Base-by-base conservation (phyloP, 2,329 filamentous ascomycete genomes). In the Stagonosporopsis rhizophila region DNA sequence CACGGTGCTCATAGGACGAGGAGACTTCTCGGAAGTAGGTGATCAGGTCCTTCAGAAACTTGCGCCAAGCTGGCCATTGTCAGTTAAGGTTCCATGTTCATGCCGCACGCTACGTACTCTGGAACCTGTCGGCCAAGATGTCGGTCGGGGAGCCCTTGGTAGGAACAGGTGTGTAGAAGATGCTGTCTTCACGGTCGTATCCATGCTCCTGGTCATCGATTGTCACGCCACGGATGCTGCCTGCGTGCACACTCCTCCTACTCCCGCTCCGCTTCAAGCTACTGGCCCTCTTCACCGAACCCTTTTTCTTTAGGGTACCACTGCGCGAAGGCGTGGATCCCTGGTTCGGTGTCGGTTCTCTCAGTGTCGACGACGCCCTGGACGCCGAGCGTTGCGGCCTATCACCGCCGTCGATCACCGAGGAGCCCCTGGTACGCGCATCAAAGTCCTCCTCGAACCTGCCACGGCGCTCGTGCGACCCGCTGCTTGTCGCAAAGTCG, bases 1-100 rank as follows among this genome's bases (percentile, higher is more conserved):
- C 85, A 59, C 90, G 88, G 52, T 89, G 84, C 71, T 99, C 94
- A 76, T 97, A 97, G 44, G 93, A 91, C 46, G 85, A 85, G 72
- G 96, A 92, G 42, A 98, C 87, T 75, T 98, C 95, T 67, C 91
- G 88, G 75, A 97, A 98, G 75, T 96, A 98, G 53, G 90, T 81
- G 64, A 98, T 96, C 40, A 98, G 83, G 65, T 97, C 93, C 75
- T 98, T 98, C 49, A 99, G 84, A 14, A 97, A 85, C 80, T 96
- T 96, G 68, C 95, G 87, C 95, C 95, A 99, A 47, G 90, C 92
- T 96, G 66, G 51, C 52, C n/a, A 47, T n/a, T 41, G 59, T 71
- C 30, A 73, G 69, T 59, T 6, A 6, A 19, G 47, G 34, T 39
- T 15, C 12, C 25, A 11, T 0, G 19, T 12, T 9, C 25, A 28